phyloP scores from a whole-genome alignment of 2,329 filamentous ascomycete genomes.

The Xylaria sp. region DNA sequence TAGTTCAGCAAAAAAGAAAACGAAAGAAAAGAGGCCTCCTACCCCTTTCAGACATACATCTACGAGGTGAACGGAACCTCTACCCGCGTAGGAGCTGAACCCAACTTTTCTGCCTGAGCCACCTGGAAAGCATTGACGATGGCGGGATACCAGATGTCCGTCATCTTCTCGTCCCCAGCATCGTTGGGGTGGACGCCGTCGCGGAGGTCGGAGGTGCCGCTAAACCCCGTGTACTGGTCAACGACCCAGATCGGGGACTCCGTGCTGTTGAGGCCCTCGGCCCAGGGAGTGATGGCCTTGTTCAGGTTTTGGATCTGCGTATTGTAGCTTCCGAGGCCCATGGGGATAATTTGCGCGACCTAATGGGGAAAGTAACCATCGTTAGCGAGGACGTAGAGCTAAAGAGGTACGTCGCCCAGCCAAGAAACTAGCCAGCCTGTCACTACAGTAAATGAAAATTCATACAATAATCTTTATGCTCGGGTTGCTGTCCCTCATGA shows the following conservation, averaged over 20 bases:
- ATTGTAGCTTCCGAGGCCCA: slow-evolving; percentile 39
- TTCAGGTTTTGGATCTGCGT: slow-evolving; percentile 43
- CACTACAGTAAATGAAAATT: too few relatives aligned
- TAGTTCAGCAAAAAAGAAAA: too few relatives aligned
- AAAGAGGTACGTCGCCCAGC: too few relatives aligned
- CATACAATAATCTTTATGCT: slow-evolving; percentile 47
- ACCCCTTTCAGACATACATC: too few relatives aligned
- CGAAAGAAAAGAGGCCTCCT: too few relatives aligned
- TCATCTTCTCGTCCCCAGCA: slow-evolving; percentile 46
- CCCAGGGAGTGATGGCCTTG: slow-evolving; percentile 43
- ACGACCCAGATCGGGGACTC: slow-evolving; percentile 46
- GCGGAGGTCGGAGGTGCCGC: slow-evolving; percentile 35
- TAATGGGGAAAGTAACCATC: slow-evolving; percentile 16
- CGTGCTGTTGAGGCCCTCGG: slow-evolving; percentile 41
- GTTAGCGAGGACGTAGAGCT: background rate
- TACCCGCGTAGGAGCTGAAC: slow-evolving; percentile 14
- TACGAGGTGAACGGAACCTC: slow-evolving; percentile 30
- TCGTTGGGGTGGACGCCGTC: slow-evolving; percentile 46
- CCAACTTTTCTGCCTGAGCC: slow-evolving; percentile 29
- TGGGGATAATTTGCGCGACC: slow-evolving; percentile 47
- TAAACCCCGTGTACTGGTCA: slow-evolving; percentile 45
- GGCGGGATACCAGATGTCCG: slow-evolving; percentile 36
- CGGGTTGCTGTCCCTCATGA: slow-evolving; percentile 44
- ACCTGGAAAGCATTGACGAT: slow-evolving; percentile 31
- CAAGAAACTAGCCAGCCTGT: too few relatives aligned